These are phyloP conservation scores for Vickermania spadyakhi DNA, from an alignment of 208 protist species.

Conservation along the genomic window DNA sequence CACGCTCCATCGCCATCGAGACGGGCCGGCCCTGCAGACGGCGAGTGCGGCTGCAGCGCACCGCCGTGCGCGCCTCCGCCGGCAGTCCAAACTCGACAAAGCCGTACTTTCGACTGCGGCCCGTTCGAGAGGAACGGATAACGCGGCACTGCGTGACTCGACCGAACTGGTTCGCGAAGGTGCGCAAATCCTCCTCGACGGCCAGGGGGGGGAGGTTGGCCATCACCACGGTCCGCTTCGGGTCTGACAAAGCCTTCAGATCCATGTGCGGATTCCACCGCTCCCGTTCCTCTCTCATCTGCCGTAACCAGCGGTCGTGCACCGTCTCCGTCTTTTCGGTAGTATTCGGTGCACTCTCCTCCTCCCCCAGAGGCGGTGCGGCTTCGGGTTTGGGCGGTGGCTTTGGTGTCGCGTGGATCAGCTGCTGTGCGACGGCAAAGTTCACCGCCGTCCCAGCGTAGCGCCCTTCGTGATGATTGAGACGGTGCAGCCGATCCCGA, in stretches of 20 bases:
- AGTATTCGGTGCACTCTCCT: slow-evolving; percentile 6
- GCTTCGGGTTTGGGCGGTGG: slow-evolving; percentile 7
- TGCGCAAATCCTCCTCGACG: slow-evolving; percentile 66
- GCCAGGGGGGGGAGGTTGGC: slow-evolving; percentile 49
- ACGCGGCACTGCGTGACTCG: slow-evolving; percentile 56
- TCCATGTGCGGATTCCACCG: slow-evolving; percentile 46
- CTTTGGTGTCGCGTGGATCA: slow-evolving; percentile 1
- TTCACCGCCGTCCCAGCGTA: slow-evolving; percentile 4
- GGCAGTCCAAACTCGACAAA: slow-evolving; percentile 74
- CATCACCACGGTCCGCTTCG: slow-evolving; percentile 54
- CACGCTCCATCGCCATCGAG: slow-evolving; percentile 60
- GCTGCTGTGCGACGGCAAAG: slow-evolving; percentile 19
- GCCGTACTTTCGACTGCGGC: slow-evolving; percentile 60
- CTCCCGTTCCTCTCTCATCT: slow-evolving; percentile 18
- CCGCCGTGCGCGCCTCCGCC: slow-evolving; percentile 57
- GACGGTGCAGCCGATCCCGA: slow-evolving; percentile 41
- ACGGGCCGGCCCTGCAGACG: slow-evolving; percentile 55
- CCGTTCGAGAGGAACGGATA: slow-evolving; percentile 39
- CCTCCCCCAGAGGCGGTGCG: slow-evolving; percentile 15
- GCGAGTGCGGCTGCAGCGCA: slow-evolving; percentile 32
- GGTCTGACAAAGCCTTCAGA: slow-evolving; percentile 53
- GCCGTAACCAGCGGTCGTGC: slow-evolving; percentile 7
- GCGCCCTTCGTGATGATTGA: slow-evolving; percentile 13
- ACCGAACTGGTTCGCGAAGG: slow-evolving; percentile 81
- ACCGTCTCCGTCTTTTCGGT: not conserved